phyloP scores from a whole-genome alignment of 2,329 filamentous ascomycete species.

The Fusarium incarnatum region DNA sequence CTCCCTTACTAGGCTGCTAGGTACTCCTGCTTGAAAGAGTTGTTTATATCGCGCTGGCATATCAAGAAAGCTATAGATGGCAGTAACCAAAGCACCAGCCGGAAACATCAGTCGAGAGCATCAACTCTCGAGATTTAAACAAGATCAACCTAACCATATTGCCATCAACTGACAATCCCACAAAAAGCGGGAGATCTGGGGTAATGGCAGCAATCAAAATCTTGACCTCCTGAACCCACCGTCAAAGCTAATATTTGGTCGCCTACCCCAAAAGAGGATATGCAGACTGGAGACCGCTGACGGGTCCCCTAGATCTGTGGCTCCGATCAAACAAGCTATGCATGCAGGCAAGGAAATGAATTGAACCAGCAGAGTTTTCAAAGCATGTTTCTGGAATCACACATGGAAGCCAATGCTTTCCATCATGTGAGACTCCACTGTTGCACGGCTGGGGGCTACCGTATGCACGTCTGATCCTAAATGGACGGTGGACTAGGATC shows the following conservation, averaged over 20 bases:
- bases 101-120: neutral
- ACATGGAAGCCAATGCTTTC: conserved; percentile 26
- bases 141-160: conserved; percentile 7
- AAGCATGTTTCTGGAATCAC: conserved; percentile 35
- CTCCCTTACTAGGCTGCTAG: neutral
- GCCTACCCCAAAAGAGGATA: conserved; percentile 18
- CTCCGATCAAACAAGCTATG: conserved; percentile 22
- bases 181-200: conserved; percentile 32
- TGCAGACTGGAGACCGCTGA: conserved; percentile 2
- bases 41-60: neutral
- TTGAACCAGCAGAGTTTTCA: conserved; percentile 38
- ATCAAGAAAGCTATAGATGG: neutral
- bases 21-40: neutral
- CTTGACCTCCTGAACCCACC: conserved; percentile 19
- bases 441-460: conserved; percentile 4
- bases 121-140: neutral
- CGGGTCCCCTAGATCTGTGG: conserved; percentile 21
- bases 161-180: conserved; percentile 12
- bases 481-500: conserved; percentile 1
- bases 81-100: neutral
- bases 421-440: conserved; percentile 36
- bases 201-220: conserved; percentile 20
- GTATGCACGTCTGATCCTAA: conserved; percentile 16
- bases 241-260: conserved; percentile 14
- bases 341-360: conserved; percentile 20